phyloP scores from a whole-genome alignment of 2,329 filamentous ascomycete genomes.

The Colletotrichum plurivorum region DNA sequence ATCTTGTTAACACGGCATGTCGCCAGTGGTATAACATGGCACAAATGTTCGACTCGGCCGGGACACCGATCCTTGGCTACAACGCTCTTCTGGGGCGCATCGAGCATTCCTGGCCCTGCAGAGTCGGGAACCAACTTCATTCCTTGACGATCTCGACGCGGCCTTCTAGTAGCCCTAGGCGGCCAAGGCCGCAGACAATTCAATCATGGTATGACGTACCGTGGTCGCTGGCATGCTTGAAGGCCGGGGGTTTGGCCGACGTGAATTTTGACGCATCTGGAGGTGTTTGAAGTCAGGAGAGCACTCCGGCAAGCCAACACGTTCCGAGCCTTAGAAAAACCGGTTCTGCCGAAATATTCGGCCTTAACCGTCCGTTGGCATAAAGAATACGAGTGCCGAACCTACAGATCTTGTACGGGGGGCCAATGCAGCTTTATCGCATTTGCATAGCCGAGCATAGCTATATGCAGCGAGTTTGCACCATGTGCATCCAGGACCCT shows the following conservation, averaged over 20 bases:
- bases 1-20: constrained; percentile 13
- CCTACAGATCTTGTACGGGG: constrained; percentile 16
- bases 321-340: constrained; percentile 22
- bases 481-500: constrained; percentile 20
- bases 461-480: constrained; percentile 18
- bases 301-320: constrained; percentile 33
- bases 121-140: constrained; percentile 28
- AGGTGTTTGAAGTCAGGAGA: constrained; percentile 18
- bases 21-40: constrained; percentile 17
- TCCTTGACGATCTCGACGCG: constrained; percentile 19
- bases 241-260: not conserved
- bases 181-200: constrained; percentile 17
- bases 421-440: constrained; percentile 8
- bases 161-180: constrained; percentile 3
- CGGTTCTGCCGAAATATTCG: constrained; percentile 28
- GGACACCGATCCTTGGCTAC: constrained; percentile 12
- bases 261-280: constrained; percentile 4
- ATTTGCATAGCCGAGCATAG: constrained; percentile 15
- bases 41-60: constrained; percentile 10
- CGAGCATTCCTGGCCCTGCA: constrained; percentile 19
- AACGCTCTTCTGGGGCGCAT: constrained; percentile 10
- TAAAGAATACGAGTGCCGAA: constrained; percentile 18
- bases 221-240: constrained; percentile 5
- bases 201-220: constrained; percentile 30
- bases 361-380: constrained; percentile 14